Conservation (phyloP, 2,329 filamentous ascomycete genomes). For the Chrysoporthe austroafricana region DNA sequence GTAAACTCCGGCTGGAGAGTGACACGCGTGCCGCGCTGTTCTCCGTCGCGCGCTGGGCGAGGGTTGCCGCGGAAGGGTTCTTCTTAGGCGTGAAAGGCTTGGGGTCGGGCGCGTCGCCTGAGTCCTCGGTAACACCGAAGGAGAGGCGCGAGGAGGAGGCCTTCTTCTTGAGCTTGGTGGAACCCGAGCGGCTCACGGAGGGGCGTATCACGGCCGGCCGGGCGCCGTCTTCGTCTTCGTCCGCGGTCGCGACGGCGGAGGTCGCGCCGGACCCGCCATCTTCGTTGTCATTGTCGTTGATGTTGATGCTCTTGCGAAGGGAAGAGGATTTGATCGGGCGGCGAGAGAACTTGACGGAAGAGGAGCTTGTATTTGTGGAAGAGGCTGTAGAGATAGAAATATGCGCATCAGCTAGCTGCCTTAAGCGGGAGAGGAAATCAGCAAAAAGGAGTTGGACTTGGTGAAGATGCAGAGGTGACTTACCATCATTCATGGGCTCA, state of each 20-base stretch:
- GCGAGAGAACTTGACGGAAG: conserved; percentile 50
- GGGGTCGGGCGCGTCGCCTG: conserved; percentile 56
- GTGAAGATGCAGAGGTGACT: conserved; percentile 32
- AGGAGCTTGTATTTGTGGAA: conserved; percentile 36
- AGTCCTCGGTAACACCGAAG: conserved; percentile 67
- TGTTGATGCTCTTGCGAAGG: conserved; percentile 59
- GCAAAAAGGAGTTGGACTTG: conserved; percentile 24
- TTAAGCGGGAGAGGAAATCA: conserved; percentile 26
- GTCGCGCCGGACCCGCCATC: conserved; percentile 28
- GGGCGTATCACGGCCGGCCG: conserved; percentile 56
- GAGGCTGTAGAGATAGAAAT: conserved; percentile 29
- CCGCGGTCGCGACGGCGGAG: conserved; percentile 35
- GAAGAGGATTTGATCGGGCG: conserved; percentile 63
- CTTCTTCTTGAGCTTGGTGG: conserved; percentile 72
- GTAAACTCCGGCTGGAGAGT: conserved; percentile 52
- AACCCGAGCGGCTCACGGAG: conserved; percentile 49
- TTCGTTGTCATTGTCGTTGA: conserved; percentile 47
- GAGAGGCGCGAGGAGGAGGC: conserved; percentile 73
- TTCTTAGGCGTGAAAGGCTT: conserved; percentile 59
- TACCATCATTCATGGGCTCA: conserved; percentile 43
- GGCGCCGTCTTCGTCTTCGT: conserved; percentile 46
- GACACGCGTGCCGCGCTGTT: conserved; percentile 47
- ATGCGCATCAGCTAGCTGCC: conserved; percentile 38
- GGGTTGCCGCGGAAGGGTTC: conserved; percentile 37
- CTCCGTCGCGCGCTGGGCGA: conserved; percentile 39